These are phyloP conservation scores for Alternaria gaisen DNA, from an alignment of 2,329 filamentous ascomycete genomes.

Conservation along the genomic window DNA sequence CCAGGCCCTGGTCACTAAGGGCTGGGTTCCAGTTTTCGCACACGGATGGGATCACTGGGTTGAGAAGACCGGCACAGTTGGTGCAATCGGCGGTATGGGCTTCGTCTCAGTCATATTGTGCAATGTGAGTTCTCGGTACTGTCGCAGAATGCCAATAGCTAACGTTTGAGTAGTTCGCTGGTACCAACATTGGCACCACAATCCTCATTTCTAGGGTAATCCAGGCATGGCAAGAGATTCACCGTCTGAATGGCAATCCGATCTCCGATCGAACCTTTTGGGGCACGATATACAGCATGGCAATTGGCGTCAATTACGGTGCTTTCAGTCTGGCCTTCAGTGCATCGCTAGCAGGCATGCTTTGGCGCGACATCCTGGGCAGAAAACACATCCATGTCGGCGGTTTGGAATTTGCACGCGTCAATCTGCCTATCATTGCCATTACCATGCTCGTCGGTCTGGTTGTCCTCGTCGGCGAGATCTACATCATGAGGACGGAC, in stretches of 20 bases:
- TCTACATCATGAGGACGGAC: slow-evolving; percentile 64
- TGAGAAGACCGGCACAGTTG: slow-evolving; percentile 71
- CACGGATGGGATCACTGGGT: slow-evolving; percentile 80
- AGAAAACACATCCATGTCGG: slow-evolving; percentile 74
- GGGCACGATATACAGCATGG: slow-evolving; percentile 76
- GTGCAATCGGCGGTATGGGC: slow-evolving; percentile 75
- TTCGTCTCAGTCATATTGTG: slow-evolving; percentile 75
- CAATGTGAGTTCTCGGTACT: slow-evolving; percentile 65
- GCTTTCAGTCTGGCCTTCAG: slow-evolving; percentile 78
- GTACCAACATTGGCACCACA: slow-evolving; percentile 79
- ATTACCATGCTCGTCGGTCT: slow-evolving; percentile 73
- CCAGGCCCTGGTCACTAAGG: slow-evolving; percentile 75
- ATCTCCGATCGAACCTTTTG: slow-evolving; percentile 74
- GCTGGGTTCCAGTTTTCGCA: slow-evolving; percentile 77
- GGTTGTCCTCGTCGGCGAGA: slow-evolving; percentile 67
- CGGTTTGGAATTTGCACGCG: slow-evolving; percentile 70
- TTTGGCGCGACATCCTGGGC: slow-evolving; percentile 75
- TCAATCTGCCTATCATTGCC: slow-evolving; percentile 76
- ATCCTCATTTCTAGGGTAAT: slow-evolving; percentile 76
- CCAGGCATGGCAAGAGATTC: slow-evolving; percentile 72
- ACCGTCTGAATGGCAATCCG: slow-evolving; percentile 54
- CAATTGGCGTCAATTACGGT: slow-evolving; percentile 77
- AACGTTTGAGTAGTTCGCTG: slow-evolving; percentile 67
- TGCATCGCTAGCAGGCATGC: slow-evolving; percentile 73
- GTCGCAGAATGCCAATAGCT: background rate